These are phyloP conservation scores for Russula foetens DNA, from an alignment of 768 basidiomycete genomes.

Conservation along the genomic window DNA sequence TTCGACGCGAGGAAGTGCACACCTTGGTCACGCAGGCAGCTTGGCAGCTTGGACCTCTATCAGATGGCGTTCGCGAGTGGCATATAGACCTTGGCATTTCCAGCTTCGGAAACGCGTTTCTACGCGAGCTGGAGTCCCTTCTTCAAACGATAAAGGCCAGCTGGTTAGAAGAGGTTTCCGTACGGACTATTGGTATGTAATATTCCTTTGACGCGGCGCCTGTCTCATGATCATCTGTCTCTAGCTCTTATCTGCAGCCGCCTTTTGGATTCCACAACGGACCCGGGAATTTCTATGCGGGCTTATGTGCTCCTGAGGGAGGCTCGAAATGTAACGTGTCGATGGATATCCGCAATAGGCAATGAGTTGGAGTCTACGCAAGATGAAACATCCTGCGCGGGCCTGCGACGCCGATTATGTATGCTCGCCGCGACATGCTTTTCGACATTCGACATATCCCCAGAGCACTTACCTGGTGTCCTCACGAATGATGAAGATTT, in stretches of 20 bases:
- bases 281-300: too few relatives aligned
- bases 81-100: constrained; percentile 32
- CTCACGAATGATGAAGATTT: background rate
- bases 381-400: background rate
- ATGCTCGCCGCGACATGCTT: constrained; percentile 7
- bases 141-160: constrained; percentile 31
- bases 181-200: constrained; percentile 9
- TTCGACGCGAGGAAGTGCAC: constrained; percentile 35
- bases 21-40: constrained; percentile 37
- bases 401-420: constrained; percentile 2
- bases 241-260: too few relatives aligned
- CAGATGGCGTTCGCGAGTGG: constrained; percentile 26
- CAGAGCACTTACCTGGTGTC: background rate
- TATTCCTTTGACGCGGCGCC: too few relatives aligned
- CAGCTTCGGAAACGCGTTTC: constrained; percentile 32
- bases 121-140: constrained; percentile 31
- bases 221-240: too few relatives aligned
- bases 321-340: background rate
- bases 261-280: too few relatives aligned
- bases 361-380: background rate
- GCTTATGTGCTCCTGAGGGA: too few relatives aligned
- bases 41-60: constrained; percentile 35
- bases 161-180: constrained; percentile 29
- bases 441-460: constrained; percentile 7
- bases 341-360: background rate